Conservation (phyloP, 805 yeast species). For the Candida vartiovaarae region DNA sequence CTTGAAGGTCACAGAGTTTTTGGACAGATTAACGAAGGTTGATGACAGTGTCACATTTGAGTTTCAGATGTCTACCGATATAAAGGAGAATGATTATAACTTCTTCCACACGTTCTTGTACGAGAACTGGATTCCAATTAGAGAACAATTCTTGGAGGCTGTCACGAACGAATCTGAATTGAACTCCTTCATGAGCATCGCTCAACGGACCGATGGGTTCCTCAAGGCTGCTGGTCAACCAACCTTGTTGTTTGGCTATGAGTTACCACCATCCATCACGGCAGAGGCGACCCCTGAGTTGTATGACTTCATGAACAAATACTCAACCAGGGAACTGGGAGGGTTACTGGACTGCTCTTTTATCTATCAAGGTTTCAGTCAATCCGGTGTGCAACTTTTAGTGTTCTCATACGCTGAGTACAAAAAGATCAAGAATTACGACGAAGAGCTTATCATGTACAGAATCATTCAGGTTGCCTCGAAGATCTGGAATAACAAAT, state of each 20-base stretch:
- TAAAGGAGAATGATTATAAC: constrained; percentile 25
- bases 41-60: constrained; percentile 21
- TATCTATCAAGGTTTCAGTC: constrained; percentile 57
- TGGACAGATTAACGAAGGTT: constrained; percentile 28
- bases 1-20: constrained; percentile 32
- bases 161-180: constrained; percentile 17
- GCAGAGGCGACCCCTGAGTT: constrained; percentile 44
- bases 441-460: constrained; percentile 47
- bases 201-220: constrained; percentile 39
- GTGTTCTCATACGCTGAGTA: constrained; percentile 43
- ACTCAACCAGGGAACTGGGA: constrained; percentile 48
- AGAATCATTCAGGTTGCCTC: constrained; percentile 57
- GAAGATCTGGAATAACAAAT: constrained; percentile 66
- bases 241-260: constrained; percentile 44
- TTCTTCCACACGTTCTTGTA: constrained; percentile 44
- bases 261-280: constrained; percentile 46
- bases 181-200: constrained; percentile 19
- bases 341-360: constrained; percentile 36
- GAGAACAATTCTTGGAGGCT: constrained; percentile 20
- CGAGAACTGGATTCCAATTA: constrained; percentile 37
- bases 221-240: constrained; percentile 54
- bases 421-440: constrained; percentile 26
- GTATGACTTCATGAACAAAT: constrained; percentile 68
- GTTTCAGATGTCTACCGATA: constrained; percentile 12
- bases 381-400: constrained; percentile 67